These are phyloP conservation scores for Arthroderma sp. DNA, from an alignment of 2,329 filamentous ascomycete genomes.

Conservation along the genomic window DNA sequence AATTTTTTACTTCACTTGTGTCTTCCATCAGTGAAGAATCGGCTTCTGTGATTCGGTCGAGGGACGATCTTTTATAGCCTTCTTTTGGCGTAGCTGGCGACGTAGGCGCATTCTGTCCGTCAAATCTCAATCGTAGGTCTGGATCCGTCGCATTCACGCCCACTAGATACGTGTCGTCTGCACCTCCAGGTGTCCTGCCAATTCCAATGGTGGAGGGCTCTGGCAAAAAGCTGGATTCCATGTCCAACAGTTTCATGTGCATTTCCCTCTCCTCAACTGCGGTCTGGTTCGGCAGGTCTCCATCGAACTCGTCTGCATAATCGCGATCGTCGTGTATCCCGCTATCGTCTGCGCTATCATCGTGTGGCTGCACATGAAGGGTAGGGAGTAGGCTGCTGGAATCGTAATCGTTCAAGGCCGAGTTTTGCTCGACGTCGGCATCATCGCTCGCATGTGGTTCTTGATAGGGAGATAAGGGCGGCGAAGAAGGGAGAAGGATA, in stretches of 20 bases:
- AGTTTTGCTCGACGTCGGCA: background rate
- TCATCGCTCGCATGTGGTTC: conserved; percentile 1
- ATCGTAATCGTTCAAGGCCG: conserved; percentile 4
- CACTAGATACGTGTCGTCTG: conserved; percentile 33
- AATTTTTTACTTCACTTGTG: conserved; percentile 1
- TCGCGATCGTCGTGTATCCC: conserved; percentile 12
- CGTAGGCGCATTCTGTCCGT: conserved; percentile 9
- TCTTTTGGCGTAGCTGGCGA: conserved; percentile 16
- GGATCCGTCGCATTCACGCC: conserved; percentile 20
- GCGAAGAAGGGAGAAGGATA: conserved; percentile 6
- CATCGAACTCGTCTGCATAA: conserved; percentile 5
- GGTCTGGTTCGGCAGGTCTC: conserved; percentile 24
- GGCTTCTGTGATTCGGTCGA: conserved; percentile 7
- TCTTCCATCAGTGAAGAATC: conserved; percentile 7
- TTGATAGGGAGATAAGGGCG: conserved; percentile 4
- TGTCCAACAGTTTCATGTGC: conserved; percentile 46
- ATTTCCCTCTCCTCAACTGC: conserved; percentile 45
- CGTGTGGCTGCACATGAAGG: conserved; percentile 5
- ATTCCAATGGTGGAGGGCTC: conserved; percentile 37
- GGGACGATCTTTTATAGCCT: conserved; percentile 18
- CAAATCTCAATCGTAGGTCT: background rate
- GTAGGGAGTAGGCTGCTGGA: conserved; percentile 8
- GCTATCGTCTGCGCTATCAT: conserved; percentile 8
- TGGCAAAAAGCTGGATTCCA: conserved; percentile 51
- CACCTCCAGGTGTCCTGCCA: conserved; percentile 16